These are phyloP conservation scores for Hypoxylon sp. DNA, from an alignment of 2,329 filamentous ascomycete genomes.

Conservation along the genomic window DNA sequence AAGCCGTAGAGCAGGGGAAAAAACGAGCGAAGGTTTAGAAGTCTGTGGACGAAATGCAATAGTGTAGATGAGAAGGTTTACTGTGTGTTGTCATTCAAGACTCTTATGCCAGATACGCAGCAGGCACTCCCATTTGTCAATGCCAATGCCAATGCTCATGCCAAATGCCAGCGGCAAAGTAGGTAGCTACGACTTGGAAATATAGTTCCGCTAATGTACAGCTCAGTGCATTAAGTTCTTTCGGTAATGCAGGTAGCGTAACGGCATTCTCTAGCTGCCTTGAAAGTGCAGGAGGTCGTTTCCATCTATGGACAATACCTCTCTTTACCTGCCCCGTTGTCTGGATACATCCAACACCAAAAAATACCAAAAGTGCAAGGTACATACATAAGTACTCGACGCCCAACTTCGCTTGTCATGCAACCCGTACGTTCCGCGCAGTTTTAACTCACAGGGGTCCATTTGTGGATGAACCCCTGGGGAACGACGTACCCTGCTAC, in stretches of 20 bases:
- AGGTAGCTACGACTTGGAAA: slow-evolving; percentile 32
- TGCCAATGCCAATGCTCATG: too few species aligned
- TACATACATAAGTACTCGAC: slow-evolving; percentile 7
- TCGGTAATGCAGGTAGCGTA: slow-evolving; percentile 45
- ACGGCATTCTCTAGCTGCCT: slow-evolving; percentile 43
- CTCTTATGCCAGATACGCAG: slow-evolving; percentile 39
- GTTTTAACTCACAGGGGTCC: slow-evolving; percentile 21
- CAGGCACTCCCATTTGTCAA: slow-evolving; percentile 44
- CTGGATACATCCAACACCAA: slow-evolving; percentile 8
- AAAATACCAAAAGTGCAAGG: background rate
- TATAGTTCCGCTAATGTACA: slow-evolving; percentile 39
- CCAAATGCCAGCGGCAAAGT: slow-evolving; percentile 9
- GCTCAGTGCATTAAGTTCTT: slow-evolving; percentile 32
- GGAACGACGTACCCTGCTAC: slow-evolving; percentile 16
- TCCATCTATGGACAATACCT: slow-evolving; percentile 23
- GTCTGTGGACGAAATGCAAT: slow-evolving; percentile 23
- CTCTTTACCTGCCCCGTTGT: slow-evolving; percentile 20
- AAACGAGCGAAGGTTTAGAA: slow-evolving; percentile 26
- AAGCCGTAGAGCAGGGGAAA: background rate
- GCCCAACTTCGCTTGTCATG: slow-evolving; percentile 26
- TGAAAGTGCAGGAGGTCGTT: slow-evolving; percentile 19
- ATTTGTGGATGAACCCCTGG: slow-evolving; percentile 35
- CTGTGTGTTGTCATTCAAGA: slow-evolving; percentile 44
- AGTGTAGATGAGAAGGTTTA: slow-evolving; percentile 19
- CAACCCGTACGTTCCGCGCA: slow-evolving; percentile 32